Evolutionary conservation across 1,139 yeast species (phyloP), one percentile per base, ranked within the genome.

Genomic region (Suhomyces guaymorum): DNA sequence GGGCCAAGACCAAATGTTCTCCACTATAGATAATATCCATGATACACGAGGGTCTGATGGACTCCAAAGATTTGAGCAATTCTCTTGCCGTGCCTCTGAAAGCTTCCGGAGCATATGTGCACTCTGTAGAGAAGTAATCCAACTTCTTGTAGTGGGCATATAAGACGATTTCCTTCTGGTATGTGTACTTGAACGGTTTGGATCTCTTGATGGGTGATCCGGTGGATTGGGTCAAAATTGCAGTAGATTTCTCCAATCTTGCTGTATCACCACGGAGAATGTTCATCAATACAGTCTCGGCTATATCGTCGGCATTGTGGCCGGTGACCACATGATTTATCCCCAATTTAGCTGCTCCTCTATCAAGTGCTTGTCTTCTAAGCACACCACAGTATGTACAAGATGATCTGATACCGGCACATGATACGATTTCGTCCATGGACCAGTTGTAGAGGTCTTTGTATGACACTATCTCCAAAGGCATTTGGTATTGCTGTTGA

Each of bases 291-390:
- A 94, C 96, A 0, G 99, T 94, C 56, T 94, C 99, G 0, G 99
- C 99, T 86, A 94, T 85, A 61, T 94, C 99, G 57, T 94, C 99
- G 0, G 99, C 99, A 59, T 94, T 94, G 61, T 94, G 99, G 2
- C 99, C 99, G 0, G 99, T 94, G 2, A 94, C 95, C 24, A 94
- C 94, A 60, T 94, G 99, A 43, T 74, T 71, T 31, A 94, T 89
- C 0, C 82, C 89, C 22, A 92, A 66, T 53, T 82, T 84, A n/a
- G 86, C 82, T 2, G 97, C 97, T 2, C 98, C 98, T 48, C 98
- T 70, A 59, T 94, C 99, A 33, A 94, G 66, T 0, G 98, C 97
- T 59, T 94, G 99, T 48, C 99, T 75, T 57, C 99, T 72, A 41
- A 94, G 78, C 8, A 94, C 98, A 32, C 99, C 99, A 66, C 99